phyloP scores from a whole-genome alignment of 164 flowering plant species.

The Aristolochia californica region DNA sequence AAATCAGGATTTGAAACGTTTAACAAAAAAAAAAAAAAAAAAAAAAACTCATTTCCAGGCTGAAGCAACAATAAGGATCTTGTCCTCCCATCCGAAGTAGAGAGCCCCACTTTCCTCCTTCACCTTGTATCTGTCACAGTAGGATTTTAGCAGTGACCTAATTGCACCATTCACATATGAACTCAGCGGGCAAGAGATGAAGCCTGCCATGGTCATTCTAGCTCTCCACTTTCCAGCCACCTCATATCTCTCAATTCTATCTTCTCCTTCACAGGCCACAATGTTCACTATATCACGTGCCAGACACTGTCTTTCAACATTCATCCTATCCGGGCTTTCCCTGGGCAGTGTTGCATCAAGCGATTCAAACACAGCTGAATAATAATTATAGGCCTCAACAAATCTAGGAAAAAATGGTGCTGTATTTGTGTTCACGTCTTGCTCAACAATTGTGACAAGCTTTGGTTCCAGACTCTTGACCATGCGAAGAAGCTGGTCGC shows the following conservation, averaged over 20 bases:
- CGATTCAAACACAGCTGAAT: constrained; percentile 82
- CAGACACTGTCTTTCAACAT: constrained; percentile 85
- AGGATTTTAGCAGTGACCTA: constrained; percentile 37
- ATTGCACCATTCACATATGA: constrained; percentile 34
- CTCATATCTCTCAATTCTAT: constrained; percentile 87
- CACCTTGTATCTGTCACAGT: constrained; percentile 57
- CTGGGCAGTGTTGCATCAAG: constrained; percentile 78
- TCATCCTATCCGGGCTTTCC: constrained; percentile 78
- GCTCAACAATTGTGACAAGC: constrained; percentile 88
- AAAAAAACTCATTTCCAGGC: constrained; percentile 55
- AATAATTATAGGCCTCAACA: constrained; percentile 77
- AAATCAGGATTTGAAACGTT: too few relatives aligned
- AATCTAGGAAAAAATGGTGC: constrained; percentile 81
- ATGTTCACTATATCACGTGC: constrained; percentile 90
- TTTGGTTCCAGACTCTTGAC: constrained; percentile 77
- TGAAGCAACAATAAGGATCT: constrained; percentile 67
- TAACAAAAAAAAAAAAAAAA: too few relatives aligned
- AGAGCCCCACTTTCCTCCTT: constrained; percentile 63
- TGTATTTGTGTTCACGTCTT: constrained; percentile 90
- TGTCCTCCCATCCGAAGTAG: constrained; percentile 88
- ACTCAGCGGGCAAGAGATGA: constrained; percentile 48
- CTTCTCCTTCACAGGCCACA: constrained; percentile 93
- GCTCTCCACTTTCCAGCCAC: constrained; percentile 97
- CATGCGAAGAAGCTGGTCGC: constrained; percentile 86
- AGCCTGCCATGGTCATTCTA: constrained; percentile 96